Evolutionary conservation across 306 rosid genomes (phyloP).

Genomic region (Ammopiptanthus mongolicus): DNA sequence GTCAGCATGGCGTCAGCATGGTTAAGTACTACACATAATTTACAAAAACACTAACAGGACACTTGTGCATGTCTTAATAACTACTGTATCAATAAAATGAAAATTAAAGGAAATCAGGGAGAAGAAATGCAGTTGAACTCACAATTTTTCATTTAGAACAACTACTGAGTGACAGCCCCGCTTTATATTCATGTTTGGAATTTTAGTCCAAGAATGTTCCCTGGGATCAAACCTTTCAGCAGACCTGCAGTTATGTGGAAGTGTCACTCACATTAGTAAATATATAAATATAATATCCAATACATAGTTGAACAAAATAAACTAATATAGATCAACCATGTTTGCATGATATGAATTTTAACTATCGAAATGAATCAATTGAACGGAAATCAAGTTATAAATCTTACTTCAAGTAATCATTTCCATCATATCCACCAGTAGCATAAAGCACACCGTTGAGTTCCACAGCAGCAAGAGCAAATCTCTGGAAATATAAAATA

Average conservation of each 20-base stretch:
- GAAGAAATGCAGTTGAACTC: slow-evolving; percentile 28
- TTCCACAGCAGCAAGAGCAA: slow-evolving; percentile 72
- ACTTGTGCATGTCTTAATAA: background rate
- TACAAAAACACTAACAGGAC: background rate
- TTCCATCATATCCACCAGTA: slow-evolving; percentile 85
- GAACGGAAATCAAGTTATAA: slow-evolving; percentile 1
- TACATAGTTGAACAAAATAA: background rate
- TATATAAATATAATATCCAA: background rate
- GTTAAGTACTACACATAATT: background rate
- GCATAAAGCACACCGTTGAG: slow-evolving; percentile 72
- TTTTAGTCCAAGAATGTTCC: slow-evolving; percentile 72
- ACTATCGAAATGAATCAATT: background rate
- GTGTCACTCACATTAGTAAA: slow-evolving; percentile 13
- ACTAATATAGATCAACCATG: background rate
- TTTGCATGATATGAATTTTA: background rate
- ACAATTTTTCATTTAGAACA: slow-evolving; percentile 57
- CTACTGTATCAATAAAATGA: background rate
- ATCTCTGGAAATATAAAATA: slow-evolving; percentile 53
- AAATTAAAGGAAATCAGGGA: background rate
- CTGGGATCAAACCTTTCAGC: slow-evolving; percentile 84
- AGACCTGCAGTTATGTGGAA: slow-evolving; percentile 43
- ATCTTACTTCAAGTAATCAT: slow-evolving; percentile 63
- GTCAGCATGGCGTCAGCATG: background rate
- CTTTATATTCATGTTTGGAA: slow-evolving; percentile 40
- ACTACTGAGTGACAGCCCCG: slow-evolving; percentile 50